phyloP scores from a whole-genome alignment of 306 rosid genomes.

The Glycyrrhiza uralensis region DNA sequence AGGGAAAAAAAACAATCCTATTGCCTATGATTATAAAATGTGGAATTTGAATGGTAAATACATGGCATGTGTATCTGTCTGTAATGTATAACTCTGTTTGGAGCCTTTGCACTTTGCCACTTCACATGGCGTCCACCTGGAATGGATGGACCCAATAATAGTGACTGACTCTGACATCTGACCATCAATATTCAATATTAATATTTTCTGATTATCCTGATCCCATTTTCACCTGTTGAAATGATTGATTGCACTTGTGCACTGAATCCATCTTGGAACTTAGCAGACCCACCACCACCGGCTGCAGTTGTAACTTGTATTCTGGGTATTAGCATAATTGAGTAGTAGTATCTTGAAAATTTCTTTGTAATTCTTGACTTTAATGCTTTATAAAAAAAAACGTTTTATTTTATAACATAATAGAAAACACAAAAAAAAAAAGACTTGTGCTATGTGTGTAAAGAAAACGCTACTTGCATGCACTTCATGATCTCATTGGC shows the following conservation, averaged over 20 bases:
- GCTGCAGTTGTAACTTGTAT: constrained; percentile 3
- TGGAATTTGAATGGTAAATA: not conserved
- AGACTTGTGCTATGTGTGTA: too few species aligned
- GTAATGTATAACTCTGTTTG: not conserved
- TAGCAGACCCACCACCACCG: not conserved
- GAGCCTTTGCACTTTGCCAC: constrained; percentile 22
- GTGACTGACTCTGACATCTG: constrained; percentile 12
- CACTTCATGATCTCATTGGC: too few species aligned
- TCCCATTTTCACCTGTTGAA: not conserved
- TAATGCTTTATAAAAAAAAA: too few species aligned
- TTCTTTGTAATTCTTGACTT: not conserved
- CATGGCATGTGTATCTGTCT: constrained; percentile 4
- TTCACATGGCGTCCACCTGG: constrained; percentile 10
- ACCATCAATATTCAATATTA: not conserved
- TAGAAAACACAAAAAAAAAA: too few species aligned
- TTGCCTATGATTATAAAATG: not conserved
- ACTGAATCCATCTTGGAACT: too few species aligned
- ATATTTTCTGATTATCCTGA: too few species aligned
- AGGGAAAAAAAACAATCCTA: not conserved
- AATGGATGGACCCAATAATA: constrained; percentile 17
- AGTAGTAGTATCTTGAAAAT: not conserved
- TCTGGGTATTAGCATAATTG: not conserved
- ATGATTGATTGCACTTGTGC: too few species aligned
- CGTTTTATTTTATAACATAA: too few species aligned
- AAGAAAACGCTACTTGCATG: too few species aligned